Evolutionary conservation across 192 early-diverging fungal genomes (phyloP).

Genomic region (Rhizophlyctis rosea): DNA sequence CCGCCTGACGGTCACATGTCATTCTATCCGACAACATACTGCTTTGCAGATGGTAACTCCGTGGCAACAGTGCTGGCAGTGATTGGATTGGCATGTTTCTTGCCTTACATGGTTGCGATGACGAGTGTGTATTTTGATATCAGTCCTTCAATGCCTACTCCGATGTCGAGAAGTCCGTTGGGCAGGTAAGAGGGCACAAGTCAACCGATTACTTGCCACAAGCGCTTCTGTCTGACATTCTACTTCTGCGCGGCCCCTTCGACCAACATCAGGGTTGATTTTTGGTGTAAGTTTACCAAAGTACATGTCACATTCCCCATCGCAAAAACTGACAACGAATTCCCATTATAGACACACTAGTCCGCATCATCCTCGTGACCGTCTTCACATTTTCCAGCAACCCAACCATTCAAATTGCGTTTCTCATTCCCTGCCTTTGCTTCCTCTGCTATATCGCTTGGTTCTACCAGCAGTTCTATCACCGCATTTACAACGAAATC

Average conservation of each 20-base stretch:
- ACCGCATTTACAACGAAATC: conserved; percentile 10
- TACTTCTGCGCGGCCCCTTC: no score
- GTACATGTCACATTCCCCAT: no score
- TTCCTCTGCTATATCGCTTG: conserved; percentile 6
- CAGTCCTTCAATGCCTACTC: neutral
- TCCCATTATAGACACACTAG: conserved; percentile 4
- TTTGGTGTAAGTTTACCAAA: conserved; percentile 13
- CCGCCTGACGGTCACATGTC: neutral
- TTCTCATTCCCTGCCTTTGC: conserved; percentile 8
- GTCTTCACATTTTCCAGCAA: conserved; percentile 11
- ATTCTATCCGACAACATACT: conserved; percentile 14
- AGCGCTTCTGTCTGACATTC: no score
- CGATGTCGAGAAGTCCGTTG: conserved; percentile 10
- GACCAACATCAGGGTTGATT: no score
- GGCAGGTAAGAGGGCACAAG: conserved; percentile 6
- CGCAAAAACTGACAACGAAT: no score
- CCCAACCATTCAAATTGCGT: conserved; percentile 5
- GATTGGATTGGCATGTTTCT: conserved; percentile 13
- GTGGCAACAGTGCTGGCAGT: conserved; percentile 16
- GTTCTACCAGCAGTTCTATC: conserved; percentile 22
- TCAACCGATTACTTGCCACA: no score
- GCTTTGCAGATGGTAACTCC: conserved; percentile 13
- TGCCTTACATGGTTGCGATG: conserved; percentile 20
- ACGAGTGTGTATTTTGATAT: conserved; percentile 20
- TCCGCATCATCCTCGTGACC: conserved; percentile 4